These are phyloP conservation scores for Dianthus caryophyllus DNA, from an alignment of 148 eudicot species.

Conservation along the genomic window DNA sequence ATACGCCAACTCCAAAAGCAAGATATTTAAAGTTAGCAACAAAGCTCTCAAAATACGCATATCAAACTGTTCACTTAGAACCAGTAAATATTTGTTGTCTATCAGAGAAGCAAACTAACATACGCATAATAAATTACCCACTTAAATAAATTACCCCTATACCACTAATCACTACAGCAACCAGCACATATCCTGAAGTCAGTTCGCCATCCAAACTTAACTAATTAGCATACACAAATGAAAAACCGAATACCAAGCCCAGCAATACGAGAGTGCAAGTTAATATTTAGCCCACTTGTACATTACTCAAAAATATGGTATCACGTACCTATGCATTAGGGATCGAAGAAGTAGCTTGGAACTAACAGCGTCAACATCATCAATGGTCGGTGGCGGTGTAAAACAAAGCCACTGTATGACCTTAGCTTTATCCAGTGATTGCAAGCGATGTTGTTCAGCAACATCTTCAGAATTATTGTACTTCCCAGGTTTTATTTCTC, in stretches of 20 bases:
- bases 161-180: neutral
- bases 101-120: no score
- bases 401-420: slow-evolving; percentile 95
- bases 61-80: no score
- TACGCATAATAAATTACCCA: no score
- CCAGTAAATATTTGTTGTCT: no score
- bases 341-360: slow-evolving; percentile 70
- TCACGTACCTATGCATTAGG: slow-evolving; percentile 84
- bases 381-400: slow-evolving; percentile 87
- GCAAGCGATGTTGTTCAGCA: slow-evolving; percentile 82
- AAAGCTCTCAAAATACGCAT: no score
- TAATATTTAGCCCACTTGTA: neutral
- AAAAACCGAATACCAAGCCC: neutral
- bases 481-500: slow-evolving; percentile 58
- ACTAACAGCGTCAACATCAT: slow-evolving; percentile 54
- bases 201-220: neutral
- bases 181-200: neutral
- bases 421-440: slow-evolving; percentile 88
- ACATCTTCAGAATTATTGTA: slow-evolving; percentile 61
- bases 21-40: neutral
- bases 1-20: slow-evolving; percentile 12
- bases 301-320: neutral
- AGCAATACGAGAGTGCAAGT: neutral
- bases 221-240: no score
- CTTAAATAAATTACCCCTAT: no score